These are phyloP conservation scores for Leccinum fallax DNA, from an alignment of 1,284 basidiomycete species.

Conservation along the genomic window DNA sequence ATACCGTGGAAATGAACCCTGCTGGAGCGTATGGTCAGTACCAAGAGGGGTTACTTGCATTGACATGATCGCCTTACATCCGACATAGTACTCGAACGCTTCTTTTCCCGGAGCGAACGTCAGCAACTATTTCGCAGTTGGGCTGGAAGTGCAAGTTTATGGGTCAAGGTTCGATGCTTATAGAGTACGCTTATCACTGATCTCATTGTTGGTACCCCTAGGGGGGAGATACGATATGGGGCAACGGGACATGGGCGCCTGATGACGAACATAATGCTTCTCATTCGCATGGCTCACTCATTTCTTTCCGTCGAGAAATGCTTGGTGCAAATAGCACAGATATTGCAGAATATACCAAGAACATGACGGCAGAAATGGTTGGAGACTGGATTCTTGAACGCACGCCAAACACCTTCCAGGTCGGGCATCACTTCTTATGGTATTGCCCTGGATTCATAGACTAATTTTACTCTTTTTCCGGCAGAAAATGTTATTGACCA, in stretches of 20 bases:
- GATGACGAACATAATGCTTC: slow-evolving; percentile 71
- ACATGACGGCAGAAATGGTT: slow-evolving; percentile 83
- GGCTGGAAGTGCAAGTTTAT: slow-evolving; percentile 94
- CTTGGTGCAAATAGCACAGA: not conserved
- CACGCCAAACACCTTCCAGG: slow-evolving; percentile 84
- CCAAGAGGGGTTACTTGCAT: not conserved
- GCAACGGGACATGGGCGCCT: slow-evolving; percentile 69
- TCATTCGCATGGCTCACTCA: slow-evolving; percentile 80
- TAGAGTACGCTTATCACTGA: not conserved
- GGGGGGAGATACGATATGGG: slow-evolving; percentile 94
- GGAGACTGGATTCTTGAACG: slow-evolving; percentile 84
- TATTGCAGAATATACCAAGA: slow-evolving; percentile 42
- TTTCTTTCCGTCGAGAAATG: slow-evolving; percentile 66
- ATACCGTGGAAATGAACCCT: slow-evolving; percentile 92
- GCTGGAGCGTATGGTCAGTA: slow-evolving; percentile 76
- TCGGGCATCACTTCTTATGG: slow-evolving; percentile 30
- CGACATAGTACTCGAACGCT: slow-evolving; percentile 69
- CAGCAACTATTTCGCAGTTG: slow-evolving; percentile 92
- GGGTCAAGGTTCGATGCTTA: slow-evolving; percentile 69
- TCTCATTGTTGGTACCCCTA: slow-evolving; percentile 35
- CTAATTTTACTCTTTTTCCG: slow-evolving; percentile 2
- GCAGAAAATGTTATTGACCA: slow-evolving; percentile 86
- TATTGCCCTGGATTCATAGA: not conserved
- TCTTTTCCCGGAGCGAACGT: slow-evolving; percentile 91
- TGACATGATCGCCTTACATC: not conserved